Evolutionary conservation across 805 yeast genomes (phyloP), one percentile per base, ranked within the genome.

Genomic region (Cyberlindnera samutprakarnensis): DNA sequence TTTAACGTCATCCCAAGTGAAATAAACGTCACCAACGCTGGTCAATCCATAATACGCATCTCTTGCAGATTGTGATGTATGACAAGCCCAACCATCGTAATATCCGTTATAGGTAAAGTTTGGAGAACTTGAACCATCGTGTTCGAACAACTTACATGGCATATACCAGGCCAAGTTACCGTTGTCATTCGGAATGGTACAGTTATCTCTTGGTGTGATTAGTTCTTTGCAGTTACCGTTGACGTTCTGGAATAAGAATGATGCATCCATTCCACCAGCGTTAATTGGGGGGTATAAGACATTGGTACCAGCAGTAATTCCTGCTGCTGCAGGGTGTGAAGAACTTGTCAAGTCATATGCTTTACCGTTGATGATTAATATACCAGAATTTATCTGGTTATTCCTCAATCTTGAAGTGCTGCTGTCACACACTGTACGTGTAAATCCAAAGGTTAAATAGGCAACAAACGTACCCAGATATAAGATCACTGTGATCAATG

Each of bases 51-150:
- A 83, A 52, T 72, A 90, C 1, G 81, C 68, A 3, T 69, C 56
- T 50, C 97, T 73, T 0, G 95, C 88, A 2, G 50, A 42, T 7
- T 68, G 47, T 4, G 84, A 69, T 1, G 96, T 83, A 58, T 92
- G 96, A 54, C 97, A 90, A 2, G 90, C 94, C 74, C 84, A 87
- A 7, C 96, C 96, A 28, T 66, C 59, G 54, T 87, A 88, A 51
- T 76, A 75, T 14, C 66, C 68, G 18, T 61, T 55, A 14, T 42
- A 46, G 1, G 87, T 72, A 41, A 68, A 68, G 53, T 83, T 82
- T 24, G 84, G 82, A 18, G 57, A 35, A 2, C 82, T 56, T 1
- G 92, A 68, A 5, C 95, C 95, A 53, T 85, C 84, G 44, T 74
- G 80, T 25, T 62, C 57, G 32, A 72, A 62, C 20, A 82, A 39